Conservation (phyloP, 164 flowering plant species). For the Chimonanthus praecox region DNA sequence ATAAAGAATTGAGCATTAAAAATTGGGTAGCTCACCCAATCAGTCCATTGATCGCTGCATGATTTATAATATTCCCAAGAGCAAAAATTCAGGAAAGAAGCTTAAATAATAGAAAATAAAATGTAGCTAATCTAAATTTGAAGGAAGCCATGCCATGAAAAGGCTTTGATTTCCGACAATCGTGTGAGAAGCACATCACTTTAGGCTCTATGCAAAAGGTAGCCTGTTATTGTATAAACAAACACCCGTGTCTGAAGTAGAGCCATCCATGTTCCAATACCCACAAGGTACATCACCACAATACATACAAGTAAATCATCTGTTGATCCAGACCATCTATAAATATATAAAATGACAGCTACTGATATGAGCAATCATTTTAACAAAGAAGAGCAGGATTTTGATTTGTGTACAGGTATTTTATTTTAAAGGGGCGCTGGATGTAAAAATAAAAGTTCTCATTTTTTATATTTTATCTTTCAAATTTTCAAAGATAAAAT, state of each 20-base stretch:
- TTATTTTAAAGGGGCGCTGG: too few relatives aligned
- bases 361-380: too few relatives aligned
- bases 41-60: too few relatives aligned
- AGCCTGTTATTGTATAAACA: conserved; percentile 9
- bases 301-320: background rate
- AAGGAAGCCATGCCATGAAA: conserved; percentile 1
- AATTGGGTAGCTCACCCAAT: too few relatives aligned
- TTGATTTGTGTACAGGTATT: background rate
- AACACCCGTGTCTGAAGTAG: conserved; percentile 14
- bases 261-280: conserved; percentile 2
- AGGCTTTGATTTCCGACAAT: conserved; percentile 4
- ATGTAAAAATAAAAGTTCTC: too few relatives aligned
- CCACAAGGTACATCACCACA: background rate
- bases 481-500: too few relatives aligned
- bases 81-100: background rate
- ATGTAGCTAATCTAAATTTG: conserved; percentile 6
- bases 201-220: conserved; percentile 15
- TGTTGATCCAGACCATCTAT: background rate
- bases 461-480: too few relatives aligned
- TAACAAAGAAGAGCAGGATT: too few relatives aligned
- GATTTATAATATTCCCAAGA: background rate
- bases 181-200: conserved; percentile 6
- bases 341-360: background rate
- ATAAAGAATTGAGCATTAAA: too few relatives aligned
- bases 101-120: too few relatives aligned